Evolutionary conservation across 2,329 filamentous ascomycete species (phyloP), one percentile per base, ranked within the genome.

Genomic region (Trichophyton rubrum): DNA sequence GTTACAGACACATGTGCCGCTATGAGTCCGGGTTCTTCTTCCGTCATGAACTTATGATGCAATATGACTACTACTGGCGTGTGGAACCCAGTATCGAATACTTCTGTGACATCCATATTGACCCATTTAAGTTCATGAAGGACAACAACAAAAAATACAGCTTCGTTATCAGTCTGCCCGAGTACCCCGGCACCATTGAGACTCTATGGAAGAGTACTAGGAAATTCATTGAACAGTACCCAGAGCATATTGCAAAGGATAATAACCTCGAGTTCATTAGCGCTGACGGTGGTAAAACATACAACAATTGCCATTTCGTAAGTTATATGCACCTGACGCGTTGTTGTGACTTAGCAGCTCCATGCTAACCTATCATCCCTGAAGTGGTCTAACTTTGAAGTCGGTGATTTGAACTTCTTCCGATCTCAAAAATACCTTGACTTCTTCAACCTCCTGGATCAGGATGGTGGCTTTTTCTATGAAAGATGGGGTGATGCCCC

Each of bases 21-120:
- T 99, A 96, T 72, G 93, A 99, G 77, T 97, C 92, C 6, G 93
- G 93, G 43, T 99, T 99, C 82, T 99, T 99, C 82, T 99, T 97
- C 84, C 90, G 88, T 63, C 93, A 99, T 74, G 83, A 85, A 33
- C 78, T 96, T 67, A 91, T 99, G 89, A 77, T 89, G 74, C 90
- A 97, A 73, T 99, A 95, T 76, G 93, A 99, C 72, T 99, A 90
- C 84, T 99, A 99, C 82, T 99, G 93, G 93, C 89, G 95, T 67
- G 93, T 99, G 13, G 93, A 99, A 81, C 93, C 93, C 68, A 93
- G 89, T 75, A 85, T 99, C 72, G 89, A 97, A 79, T 86, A 99
- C 64, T 96, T 85, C 82, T 99, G 93, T 77, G 93, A 99, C 72
- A 82, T 99, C 70, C 82, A 90, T 75, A 95, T 95, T 75, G 93